These are phyloP conservation scores for Russula olivacea DNA, from an alignment of 768 basidiomycete species.

Conservation along the genomic window DNA sequence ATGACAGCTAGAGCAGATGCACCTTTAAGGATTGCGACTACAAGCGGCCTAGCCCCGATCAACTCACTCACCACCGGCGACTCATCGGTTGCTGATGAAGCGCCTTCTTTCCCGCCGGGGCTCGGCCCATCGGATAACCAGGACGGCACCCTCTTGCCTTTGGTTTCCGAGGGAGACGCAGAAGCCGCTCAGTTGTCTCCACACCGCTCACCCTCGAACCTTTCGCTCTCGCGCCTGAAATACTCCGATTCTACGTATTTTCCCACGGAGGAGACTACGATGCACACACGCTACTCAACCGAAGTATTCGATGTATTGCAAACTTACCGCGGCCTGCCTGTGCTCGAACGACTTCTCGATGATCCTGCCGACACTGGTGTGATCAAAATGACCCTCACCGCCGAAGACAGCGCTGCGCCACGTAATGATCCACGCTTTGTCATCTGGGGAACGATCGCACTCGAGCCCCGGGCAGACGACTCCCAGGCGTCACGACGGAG, in stretches of 20 bases:
- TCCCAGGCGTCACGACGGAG: slow-evolving; percentile 21
- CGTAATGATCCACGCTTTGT: slow-evolving; percentile 88
- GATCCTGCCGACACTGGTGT: slow-evolving; percentile 57
- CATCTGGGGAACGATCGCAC: slow-evolving; percentile 69
- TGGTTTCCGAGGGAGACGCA: slow-evolving; percentile 11
- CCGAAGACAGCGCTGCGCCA: slow-evolving; percentile 64
- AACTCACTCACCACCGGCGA: neutral
- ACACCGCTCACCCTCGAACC: slow-evolving; percentile 13
- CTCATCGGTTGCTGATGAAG: slow-evolving; percentile 1
- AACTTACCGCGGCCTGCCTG: slow-evolving; percentile 70
- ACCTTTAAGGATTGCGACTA: neutral
- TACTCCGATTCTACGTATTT: slow-evolving; percentile 28
- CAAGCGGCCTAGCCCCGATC: slow-evolving; percentile 2
- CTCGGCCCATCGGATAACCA: slow-evolving; percentile 5
- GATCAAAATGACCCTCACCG: slow-evolving; percentile 62
- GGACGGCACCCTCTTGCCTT: slow-evolving; percentile 15
- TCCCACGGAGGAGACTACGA: slow-evolving; percentile 44
- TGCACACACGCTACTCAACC: slow-evolving; percentile 61
- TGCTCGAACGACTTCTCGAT: slow-evolving; percentile 57
- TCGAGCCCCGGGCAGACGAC: slow-evolving; percentile 29
- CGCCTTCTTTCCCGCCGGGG: slow-evolving; percentile 4
- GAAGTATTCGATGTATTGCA: slow-evolving; percentile 79
- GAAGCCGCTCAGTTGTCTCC: neutral
- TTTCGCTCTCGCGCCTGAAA: slow-evolving; percentile 21
- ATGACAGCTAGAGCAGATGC: slow-evolving; percentile 60